phyloP scores from a whole-genome alignment of 2,329 filamentous ascomycete genomes.

The Neofusicoccum kwambonambiense region DNA sequence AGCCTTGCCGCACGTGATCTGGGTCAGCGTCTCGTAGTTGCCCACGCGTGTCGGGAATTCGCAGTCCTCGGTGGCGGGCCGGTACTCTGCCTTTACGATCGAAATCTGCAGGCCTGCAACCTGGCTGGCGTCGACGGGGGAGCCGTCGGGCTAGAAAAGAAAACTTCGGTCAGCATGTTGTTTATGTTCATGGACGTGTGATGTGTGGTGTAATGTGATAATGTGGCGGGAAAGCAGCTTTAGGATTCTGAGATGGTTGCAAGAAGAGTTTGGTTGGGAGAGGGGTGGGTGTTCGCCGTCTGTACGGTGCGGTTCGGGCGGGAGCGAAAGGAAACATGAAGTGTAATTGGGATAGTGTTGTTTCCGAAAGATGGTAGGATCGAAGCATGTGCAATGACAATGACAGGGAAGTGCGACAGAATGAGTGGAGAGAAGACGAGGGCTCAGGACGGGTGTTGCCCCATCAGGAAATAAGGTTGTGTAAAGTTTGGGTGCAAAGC shows the following conservation, averaged over 20 bases:
- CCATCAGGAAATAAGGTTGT: not conserved
- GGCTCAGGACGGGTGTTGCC: not conserved
- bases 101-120: constrained; percentile 40
- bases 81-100: constrained; percentile 39
- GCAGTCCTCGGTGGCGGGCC: constrained; percentile 32
- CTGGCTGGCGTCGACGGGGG: constrained; percentile 30
- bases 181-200: not conserved
- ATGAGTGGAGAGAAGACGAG: not conserved
- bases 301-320: too few species aligned
- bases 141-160: constrained; percentile 35
- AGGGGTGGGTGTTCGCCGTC: not conserved
- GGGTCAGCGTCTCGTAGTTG: constrained; percentile 28
- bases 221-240: not conserved
- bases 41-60: constrained; percentile 39
- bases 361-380: not conserved
- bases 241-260: not conserved
- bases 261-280: not conserved
- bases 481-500: not conserved
- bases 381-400: not conserved
- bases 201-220: not conserved
- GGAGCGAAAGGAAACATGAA: not conserved
- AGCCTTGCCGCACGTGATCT: constrained; percentile 25
- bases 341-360: not conserved
- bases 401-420: not conserved
- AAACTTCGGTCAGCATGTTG: not conserved